Conservation (phyloP, 116 monocot genomes). For the Trichopus zeylanicus region DNA sequence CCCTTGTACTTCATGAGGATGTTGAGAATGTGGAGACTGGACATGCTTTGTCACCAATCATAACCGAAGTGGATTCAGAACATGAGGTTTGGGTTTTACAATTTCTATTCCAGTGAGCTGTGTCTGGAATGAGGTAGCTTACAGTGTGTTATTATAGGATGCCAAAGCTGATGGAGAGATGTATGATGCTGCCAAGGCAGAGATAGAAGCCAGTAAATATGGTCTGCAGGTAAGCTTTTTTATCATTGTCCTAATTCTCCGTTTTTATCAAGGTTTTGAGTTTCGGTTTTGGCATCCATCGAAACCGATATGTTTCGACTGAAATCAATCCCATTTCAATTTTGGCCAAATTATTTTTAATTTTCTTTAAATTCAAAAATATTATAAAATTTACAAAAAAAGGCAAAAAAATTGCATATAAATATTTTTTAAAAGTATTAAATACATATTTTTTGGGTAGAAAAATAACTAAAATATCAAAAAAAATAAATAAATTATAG, state of each 20-base stretch:
- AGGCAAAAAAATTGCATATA: no score
- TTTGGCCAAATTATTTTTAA: no score
- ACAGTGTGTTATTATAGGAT: constrained; percentile 26
- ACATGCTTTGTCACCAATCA: constrained; percentile 11
- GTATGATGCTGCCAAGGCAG: constrained; percentile 57
- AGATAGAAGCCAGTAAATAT: constrained; percentile 84
- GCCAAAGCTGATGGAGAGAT: constrained; percentile 27
- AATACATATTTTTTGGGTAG: no score
- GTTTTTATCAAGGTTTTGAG: no score
- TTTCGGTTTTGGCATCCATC: no score
- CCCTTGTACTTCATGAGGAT: constrained; percentile 39
- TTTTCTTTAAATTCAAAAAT: no score
- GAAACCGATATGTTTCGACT: no score
- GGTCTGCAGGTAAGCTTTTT: constrained; percentile 72
- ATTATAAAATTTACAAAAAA: no score
- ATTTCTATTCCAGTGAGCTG: neutral
- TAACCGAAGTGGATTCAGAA: constrained; percentile 24
- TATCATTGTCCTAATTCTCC: neutral
- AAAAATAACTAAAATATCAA: no score
- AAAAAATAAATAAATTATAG: no score
- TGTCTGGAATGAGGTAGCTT: neutral
- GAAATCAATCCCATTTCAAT: no score
- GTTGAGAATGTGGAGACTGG: constrained; percentile 19
- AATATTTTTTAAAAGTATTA: no score
- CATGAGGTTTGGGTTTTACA: constrained; percentile 31